phyloP scores from a whole-genome alignment of 345 rosid genomes.

The Capsella bursapastoris region DNA sequence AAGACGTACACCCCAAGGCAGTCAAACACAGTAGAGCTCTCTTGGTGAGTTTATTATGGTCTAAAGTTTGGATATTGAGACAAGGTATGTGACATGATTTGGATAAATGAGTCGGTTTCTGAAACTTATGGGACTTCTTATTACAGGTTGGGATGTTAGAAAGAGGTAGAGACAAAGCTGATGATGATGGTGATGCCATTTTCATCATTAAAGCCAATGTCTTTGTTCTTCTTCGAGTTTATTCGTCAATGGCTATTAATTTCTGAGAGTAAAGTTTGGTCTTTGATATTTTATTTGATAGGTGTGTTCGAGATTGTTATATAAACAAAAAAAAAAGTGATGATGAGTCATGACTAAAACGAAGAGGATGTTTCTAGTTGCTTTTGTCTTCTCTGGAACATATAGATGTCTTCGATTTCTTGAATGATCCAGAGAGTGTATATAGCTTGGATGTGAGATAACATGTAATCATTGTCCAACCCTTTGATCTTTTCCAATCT shows the following conservation, averaged over 20 bases:
- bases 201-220: slow-evolving; percentile 8
- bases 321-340: slow-evolving; percentile 20
- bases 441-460: neutral
- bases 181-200: slow-evolving; percentile 30
- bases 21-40: slow-evolving; percentile 53
- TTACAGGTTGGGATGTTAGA: slow-evolving; percentile 48
- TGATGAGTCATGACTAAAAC: slow-evolving; percentile 20
- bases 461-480: neutral
- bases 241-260: neutral
- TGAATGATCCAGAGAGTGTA: slow-evolving; percentile 32
- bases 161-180: slow-evolving; percentile 53
- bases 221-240: slow-evolving; percentile 13
- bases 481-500: slow-evolving; percentile 1
- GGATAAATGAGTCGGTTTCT: slow-evolving; percentile 41
- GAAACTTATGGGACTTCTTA: slow-evolving; percentile 51
- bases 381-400: slow-evolving; percentile 35
- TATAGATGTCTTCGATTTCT: slow-evolving; percentile 3
- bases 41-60: slow-evolving; percentile 46
- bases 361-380: slow-evolving; percentile 38
- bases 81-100: slow-evolving; percentile 38
- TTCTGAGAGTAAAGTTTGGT: neutral
- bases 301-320: slow-evolving; percentile 15
- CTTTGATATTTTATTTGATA: neutral
- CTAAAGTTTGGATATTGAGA: slow-evolving; percentile 35
- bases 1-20: slow-evolving; percentile 45